Base-by-base conservation (phyloP, 1,284 basidiomycete genomes). In the Ceratobasidium sp. region DNA sequence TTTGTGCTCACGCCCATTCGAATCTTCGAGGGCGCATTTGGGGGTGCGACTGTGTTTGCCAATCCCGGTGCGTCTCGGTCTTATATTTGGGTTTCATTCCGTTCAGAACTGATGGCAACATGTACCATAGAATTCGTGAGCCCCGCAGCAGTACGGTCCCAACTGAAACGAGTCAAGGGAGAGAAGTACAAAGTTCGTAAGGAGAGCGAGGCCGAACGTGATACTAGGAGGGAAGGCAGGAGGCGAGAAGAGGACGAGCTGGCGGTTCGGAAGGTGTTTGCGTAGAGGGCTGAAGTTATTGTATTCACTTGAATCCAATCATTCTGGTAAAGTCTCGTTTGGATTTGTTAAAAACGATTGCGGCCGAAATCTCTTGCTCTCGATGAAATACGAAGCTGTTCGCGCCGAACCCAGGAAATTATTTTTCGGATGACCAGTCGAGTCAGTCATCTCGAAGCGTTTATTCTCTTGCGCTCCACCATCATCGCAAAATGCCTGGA, bases 1-100 rank as follows among this genome's bases (percentile, higher is more conserved):
- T 97, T 99, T 80, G 97, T 99, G 41, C 85, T 99, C 64, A 97
- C 95, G 45, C 97, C 97, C 6, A 98, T 99, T 78, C 91, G 95
- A 72, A 96, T 99, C 76, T 99, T 99, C 79, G 97, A 99, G 81
- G 97, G 97, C 34, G 94, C 94, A 6, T 98, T 98, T 81, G 88
- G 90, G 73, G 97, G 97, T 18, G 94, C 94, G 28, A 98, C 96
- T 2, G 90, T 99, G 18, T 99, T 92, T 80, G 96, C 96, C 59
- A 99, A 99, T 83, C 92, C 94, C 79, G 93, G 94, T 94, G 77
- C 74, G 87, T 76, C 45, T 71, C n/a, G n/a, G n/a, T n/a, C n/a
- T n/a, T n/a, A n/a, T n/a, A n/a, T n/a, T n/a, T 57, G 23, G 21
- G 9, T 39, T n/a, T 53, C 69, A 30, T 74, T 26, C 59, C 45